A percentile compares a stretch with the other conserved stretches of the same genome.
Conservation (phyloP, 495 filamentous ascomycete species). For the Podospora tetraspora region DNA sequence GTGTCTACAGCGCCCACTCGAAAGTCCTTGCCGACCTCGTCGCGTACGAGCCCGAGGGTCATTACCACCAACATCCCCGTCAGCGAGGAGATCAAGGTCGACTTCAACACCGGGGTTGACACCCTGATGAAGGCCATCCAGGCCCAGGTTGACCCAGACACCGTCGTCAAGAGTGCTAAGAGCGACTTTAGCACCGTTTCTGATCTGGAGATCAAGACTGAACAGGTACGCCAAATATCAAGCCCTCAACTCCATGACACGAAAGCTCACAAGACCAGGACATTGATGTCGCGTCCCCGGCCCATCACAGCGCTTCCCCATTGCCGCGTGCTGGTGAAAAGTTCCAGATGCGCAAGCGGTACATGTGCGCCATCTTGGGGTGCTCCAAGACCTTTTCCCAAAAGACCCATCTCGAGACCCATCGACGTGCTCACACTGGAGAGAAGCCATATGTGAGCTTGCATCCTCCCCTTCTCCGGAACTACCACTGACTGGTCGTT, state of each 20-base stretch:
- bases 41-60: constrained; percentile 15
- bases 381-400: constrained; percentile 84
- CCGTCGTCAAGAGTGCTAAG: constrained; percentile 2
- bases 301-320: neutral
- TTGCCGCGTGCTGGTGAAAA: constrained; percentile 8
- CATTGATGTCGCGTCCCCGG: neutral
- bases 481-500: constrained; percentile 6
- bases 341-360: constrained; percentile 52
- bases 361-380: constrained; percentile 66
- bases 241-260: neutral
- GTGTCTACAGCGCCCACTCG: constrained; percentile 13
- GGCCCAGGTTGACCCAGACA: constrained; percentile 49
- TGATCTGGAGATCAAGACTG: constrained; percentile 3
- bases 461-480: neutral
- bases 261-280: neutral
- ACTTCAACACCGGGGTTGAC: constrained; percentile 80
- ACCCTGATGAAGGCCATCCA: constrained; percentile 92
- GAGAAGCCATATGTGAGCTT: constrained; percentile 79
- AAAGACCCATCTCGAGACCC: constrained; percentile 91
- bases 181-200: neutral
- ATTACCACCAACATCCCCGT: constrained; percentile 26
- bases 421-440: constrained; percentile 83
- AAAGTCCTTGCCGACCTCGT: neutral
- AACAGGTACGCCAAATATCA: constrained; percentile 8
- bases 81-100: constrained; percentile 34